phyloP scores from a whole-genome alignment of 768 basidiomycete species.

The Hirschioporus abietinus region DNA sequence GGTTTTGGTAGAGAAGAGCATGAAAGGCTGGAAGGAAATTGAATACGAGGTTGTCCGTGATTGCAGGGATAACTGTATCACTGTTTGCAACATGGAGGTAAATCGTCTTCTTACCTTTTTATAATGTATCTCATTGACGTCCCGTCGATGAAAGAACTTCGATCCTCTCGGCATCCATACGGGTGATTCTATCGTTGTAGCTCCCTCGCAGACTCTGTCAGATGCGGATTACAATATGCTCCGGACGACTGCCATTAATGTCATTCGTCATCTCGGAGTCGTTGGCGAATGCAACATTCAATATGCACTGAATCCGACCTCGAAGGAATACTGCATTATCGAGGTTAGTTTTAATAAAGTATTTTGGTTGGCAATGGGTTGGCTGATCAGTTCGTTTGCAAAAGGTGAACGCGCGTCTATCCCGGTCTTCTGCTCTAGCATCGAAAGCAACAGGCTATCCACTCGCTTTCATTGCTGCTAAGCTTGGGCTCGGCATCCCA shows the following conservation, averaged over 20 bases:
- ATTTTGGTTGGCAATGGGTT: conserved; percentile 4
- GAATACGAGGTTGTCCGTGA: conserved; percentile 99
- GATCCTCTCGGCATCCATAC: conserved; percentile 98
- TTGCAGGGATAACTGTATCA: conserved; percentile 97
- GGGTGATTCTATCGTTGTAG: conserved; percentile 96
- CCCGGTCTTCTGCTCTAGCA: conserved; percentile 94
- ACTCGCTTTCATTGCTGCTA: conserved; percentile 96
- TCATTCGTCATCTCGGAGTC: conserved; percentile 97
- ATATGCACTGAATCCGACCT: conserved; percentile 92
- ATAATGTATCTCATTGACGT: neutral
- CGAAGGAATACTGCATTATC: conserved; percentile 97
- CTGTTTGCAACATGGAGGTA: conserved; percentile 99
- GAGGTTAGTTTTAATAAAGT: conserved; percentile 52
- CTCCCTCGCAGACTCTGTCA: conserved; percentile 97
- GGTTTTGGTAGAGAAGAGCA: conserved; percentile 97
- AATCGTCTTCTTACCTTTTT: conserved; percentile 21
- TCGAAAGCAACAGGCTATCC: conserved; percentile 99
- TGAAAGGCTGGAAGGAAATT: conserved; percentile 99
- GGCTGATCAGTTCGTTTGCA: neutral
- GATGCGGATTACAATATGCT: conserved; percentile 99
- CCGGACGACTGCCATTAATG: conserved; percentile 95
- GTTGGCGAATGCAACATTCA: conserved; percentile 99
- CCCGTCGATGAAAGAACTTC: conserved; percentile 66
- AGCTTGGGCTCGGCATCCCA: conserved; percentile 94
- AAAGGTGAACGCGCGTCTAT: conserved; percentile 94